These are phyloP conservation scores for Mycena olivaceomarginata DNA, from an alignment of 768 basidiomycete species.

Conservation along the genomic window DNA sequence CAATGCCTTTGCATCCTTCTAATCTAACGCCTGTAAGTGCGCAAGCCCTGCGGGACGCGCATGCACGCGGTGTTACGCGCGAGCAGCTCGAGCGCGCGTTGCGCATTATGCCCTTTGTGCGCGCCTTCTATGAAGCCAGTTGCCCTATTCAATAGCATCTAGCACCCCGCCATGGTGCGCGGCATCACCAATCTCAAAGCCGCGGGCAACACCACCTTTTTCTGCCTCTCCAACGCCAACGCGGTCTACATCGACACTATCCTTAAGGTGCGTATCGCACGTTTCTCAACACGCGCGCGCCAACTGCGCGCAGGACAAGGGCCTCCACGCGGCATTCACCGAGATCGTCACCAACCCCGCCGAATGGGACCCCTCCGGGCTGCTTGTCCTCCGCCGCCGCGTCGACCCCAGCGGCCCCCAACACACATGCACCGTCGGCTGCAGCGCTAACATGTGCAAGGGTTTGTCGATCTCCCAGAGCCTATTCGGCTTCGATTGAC, in stretches of 20 bases:
- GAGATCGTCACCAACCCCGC: constrained; percentile 97
- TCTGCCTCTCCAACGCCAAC: constrained; percentile 97
- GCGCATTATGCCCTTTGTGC: constrained; percentile 89
- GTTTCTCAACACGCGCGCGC: background rate
- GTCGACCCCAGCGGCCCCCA: constrained; percentile 87
- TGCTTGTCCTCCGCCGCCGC: constrained; percentile 85
- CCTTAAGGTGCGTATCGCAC: constrained; percentile 73
- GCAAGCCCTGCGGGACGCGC: constrained; percentile 82
- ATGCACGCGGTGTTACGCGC: constrained; percentile 79
- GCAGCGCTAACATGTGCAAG: constrained; percentile 99
- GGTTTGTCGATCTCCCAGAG: constrained; percentile 62
- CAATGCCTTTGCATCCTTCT: constrained; percentile 16
- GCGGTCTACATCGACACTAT: constrained; percentile 94
- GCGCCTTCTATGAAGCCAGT: constrained; percentile 49
- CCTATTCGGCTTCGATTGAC: too few species aligned
- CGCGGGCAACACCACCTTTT: constrained; percentile 81
- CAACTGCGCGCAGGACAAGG: constrained; percentile 76
- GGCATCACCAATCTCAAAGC: constrained; percentile 88
- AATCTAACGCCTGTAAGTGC: constrained; percentile 63
- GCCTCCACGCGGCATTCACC: constrained; percentile 82
- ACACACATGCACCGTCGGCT: constrained; percentile 91
- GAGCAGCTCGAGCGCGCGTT: constrained; percentile 88
- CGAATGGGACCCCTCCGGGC: constrained; percentile 81
- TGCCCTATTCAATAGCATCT: constrained; percentile 14
- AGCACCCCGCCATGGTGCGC: constrained; percentile 99